These are phyloP conservation scores for Lipomyces starkeyi DNA, from an alignment of 805 yeast genomes.

Conservation along the genomic window DNA sequence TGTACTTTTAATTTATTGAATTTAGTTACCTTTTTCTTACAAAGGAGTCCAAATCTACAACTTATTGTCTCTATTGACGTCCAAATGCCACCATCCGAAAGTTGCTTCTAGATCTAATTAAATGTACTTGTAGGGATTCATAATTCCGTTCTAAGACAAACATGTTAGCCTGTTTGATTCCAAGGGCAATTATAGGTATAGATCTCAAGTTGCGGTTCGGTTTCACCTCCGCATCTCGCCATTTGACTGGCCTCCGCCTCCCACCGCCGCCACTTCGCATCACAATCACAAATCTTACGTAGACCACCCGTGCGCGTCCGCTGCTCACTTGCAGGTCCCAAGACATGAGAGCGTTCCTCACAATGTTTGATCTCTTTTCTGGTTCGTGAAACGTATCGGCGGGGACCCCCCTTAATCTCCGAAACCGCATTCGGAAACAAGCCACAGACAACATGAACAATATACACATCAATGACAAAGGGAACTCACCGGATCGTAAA, in stretches of 20 bases:
- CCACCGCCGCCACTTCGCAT: too few relatives aligned
- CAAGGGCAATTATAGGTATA: background rate
- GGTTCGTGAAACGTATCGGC: background rate
- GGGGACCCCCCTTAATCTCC: background rate
- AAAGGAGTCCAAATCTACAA: background rate
- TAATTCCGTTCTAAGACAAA: constrained; percentile 61
- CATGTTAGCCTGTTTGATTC: constrained; percentile 8
- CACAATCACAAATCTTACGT: too few relatives aligned
- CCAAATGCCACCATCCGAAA: background rate
- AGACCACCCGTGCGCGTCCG: background rate
- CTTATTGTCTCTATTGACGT: background rate
- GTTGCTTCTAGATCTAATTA: constrained; percentile 42
- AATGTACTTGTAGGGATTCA: constrained; percentile 94
- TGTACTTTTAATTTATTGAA: background rate
- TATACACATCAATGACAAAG: background rate
- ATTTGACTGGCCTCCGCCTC: too few relatives aligned
- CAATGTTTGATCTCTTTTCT: background rate
- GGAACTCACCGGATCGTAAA: constrained; percentile 69
- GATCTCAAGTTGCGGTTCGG: background rate
- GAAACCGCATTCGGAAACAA: background rate
- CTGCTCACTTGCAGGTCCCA: background rate
- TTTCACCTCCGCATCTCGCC: background rate
- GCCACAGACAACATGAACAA: background rate
- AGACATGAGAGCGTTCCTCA: background rate
- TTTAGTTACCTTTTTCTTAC: background rate